Conservation (phyloP, 306 rosid genomes). For the Quercus ilex region DNA sequence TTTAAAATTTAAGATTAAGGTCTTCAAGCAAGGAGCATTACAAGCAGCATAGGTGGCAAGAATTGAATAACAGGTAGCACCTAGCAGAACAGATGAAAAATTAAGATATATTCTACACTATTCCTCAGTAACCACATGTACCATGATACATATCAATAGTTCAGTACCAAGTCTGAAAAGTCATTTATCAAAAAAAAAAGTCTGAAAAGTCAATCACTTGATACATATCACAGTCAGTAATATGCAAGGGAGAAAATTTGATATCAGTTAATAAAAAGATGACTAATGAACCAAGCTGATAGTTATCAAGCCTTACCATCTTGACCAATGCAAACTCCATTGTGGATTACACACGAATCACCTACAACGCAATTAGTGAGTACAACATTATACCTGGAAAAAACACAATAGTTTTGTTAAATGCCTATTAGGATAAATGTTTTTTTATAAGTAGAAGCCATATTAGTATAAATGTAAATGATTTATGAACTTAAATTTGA, state of each 20-base stretch:
- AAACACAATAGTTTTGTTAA: slow-evolving; percentile 5
- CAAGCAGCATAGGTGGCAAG: background rate
- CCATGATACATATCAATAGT: background rate
- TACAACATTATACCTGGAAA: slow-evolving; percentile 67
- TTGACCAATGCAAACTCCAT: slow-evolving; percentile 92
- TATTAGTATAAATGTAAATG: slow-evolving; percentile 9
- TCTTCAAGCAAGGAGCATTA: background rate
- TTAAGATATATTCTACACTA: background rate
- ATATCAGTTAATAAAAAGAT: background rate
- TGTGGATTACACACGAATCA: slow-evolving; percentile 77
- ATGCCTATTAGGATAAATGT: slow-evolving; percentile 2
- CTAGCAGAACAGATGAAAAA: background rate
- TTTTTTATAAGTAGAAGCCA: background rate
- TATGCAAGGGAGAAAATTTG: background rate
- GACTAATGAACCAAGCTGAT: slow-evolving; percentile 11
- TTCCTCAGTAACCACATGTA: background rate
- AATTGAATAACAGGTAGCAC: background rate
- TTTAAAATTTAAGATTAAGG: background rate
- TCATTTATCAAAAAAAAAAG: too few relatives aligned
- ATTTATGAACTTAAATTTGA: slow-evolving; percentile 8
- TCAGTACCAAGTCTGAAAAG: background rate
- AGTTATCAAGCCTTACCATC: slow-evolving; percentile 60
- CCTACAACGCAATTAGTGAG: slow-evolving; percentile 79
- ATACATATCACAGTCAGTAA: background rate
- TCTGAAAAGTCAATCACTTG: background rate